Evolutionary conservation across 176 grass and related monocot genomes (phyloP).

Genomic region (Avena eriantha): DNA sequence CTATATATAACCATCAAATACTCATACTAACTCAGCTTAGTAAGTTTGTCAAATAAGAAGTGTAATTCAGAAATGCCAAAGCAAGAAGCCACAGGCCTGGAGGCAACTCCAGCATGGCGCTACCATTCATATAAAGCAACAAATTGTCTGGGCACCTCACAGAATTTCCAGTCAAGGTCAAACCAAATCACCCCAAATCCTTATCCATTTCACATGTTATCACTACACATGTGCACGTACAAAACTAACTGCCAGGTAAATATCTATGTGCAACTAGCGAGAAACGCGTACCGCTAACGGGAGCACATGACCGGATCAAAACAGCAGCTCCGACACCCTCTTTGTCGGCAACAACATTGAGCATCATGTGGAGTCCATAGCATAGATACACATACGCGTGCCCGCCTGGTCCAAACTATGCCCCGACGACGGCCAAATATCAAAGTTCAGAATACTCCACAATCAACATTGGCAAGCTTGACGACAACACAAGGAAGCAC

Average conservation of each 20-base stretch:
- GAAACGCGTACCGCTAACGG: slow-evolving; percentile 60
- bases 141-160: not conserved
- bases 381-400: slow-evolving; percentile 93
- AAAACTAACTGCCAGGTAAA: not conserved
- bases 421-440: not conserved
- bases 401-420: slow-evolving; percentile 89
- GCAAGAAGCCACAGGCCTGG: not conserved
- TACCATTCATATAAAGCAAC: too few relatives aligned
- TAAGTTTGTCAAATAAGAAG: not conserved
- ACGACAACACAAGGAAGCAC: not conserved
- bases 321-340: slow-evolving; percentile 84
- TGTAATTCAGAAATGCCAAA: not conserved
- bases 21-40: not conserved
- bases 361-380: slow-evolving; percentile 98
- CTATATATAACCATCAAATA: too few relatives aligned
- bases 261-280: not conserved
- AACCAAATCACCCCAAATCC: not conserved
- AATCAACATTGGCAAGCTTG: not conserved
- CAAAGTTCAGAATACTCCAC: not conserved
- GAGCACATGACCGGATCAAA: slow-evolving; percentile 85
- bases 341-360: slow-evolving; percentile 87
- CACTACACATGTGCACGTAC: not conserved
- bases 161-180: not conserved
- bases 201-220: not conserved
- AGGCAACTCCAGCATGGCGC: not conserved